Evolutionary conservation across 2,329 filamentous ascomycete species (phyloP).

Genomic region (Neofusicoccum kwambonambiense): DNA sequence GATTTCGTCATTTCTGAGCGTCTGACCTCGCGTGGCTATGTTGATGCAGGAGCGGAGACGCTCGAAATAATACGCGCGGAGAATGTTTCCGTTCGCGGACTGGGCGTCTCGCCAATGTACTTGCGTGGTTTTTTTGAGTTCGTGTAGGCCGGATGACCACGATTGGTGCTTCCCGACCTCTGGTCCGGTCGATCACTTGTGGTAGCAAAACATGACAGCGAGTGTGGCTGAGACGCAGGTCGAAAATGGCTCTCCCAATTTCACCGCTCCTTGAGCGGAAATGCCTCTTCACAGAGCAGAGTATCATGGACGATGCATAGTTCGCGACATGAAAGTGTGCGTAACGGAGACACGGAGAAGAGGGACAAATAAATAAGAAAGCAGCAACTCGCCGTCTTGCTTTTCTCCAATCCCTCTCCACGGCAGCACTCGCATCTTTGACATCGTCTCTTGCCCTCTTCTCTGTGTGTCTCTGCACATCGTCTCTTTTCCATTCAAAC

Average conservation of each 20-base stretch:
- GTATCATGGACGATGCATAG: too few species aligned
- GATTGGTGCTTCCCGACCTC: background rate
- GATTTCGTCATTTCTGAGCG: background rate
- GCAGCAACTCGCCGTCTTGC: background rate
- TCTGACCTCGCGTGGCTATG: background rate
- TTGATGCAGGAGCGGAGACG: background rate
- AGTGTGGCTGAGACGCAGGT: too few species aligned
- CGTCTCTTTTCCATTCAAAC: background rate
- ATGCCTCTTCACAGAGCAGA: too few species aligned
- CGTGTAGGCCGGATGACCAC: background rate
- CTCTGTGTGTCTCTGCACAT: background rate
- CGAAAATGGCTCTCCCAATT: too few species aligned
- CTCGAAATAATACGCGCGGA: background rate
- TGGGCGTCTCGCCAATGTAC: background rate
- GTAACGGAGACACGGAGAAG: background rate
- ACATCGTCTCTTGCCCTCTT: background rate
- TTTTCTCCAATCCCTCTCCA: background rate
- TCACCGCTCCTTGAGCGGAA: too few species aligned
- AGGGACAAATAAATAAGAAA: background rate
- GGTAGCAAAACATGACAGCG: background rate
- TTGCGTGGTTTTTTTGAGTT: background rate
- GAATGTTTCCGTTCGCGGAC: background rate
- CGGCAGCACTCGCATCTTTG: too few species aligned
- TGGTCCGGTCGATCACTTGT: background rate
- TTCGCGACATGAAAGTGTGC: background rate